phyloP scores from a whole-genome alignment of 1,284 basidiomycete genomes.

The Trichosporon faecale region DNA sequence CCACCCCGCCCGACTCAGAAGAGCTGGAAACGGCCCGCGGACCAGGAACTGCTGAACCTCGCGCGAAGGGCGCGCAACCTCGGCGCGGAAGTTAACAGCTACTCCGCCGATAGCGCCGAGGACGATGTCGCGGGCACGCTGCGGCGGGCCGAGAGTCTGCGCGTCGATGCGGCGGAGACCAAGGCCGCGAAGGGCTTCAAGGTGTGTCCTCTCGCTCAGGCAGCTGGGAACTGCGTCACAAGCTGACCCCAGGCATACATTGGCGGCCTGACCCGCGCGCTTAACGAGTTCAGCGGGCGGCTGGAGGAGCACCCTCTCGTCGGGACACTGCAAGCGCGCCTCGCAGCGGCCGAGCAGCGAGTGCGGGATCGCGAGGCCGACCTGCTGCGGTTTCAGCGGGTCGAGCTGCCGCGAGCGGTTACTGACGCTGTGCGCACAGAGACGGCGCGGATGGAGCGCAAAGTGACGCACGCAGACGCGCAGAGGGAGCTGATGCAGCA shows the following conservation, averaged over 20 bases:
- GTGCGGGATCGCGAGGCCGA: slow-evolving; percentile 11
- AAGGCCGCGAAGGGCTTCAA: slow-evolving; percentile 35
- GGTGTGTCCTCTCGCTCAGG: slow-evolving; percentile 20
- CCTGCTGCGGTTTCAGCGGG: slow-evolving; percentile 22
- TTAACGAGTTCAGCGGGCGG: slow-evolving; percentile 27
- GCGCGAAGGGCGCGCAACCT: slow-evolving; percentile 36
- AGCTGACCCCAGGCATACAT: slow-evolving; percentile 36
- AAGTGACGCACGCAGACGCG: slow-evolving; percentile 21
- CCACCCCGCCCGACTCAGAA: background rate
- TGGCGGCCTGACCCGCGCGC: slow-evolving; percentile 30
- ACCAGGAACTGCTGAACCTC: slow-evolving; percentile 32
- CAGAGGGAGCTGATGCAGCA: slow-evolving; percentile 27
- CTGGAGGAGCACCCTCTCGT: slow-evolving; percentile 33
- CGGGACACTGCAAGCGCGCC: slow-evolving; percentile 20
- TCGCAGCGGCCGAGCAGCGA: slow-evolving; percentile 15
- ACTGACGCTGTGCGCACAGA: slow-evolving; percentile 21
- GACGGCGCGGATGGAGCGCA: slow-evolving; percentile 14
- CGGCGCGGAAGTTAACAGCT: slow-evolving; percentile 26
- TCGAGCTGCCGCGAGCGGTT: background rate
- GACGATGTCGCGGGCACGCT: slow-evolving; percentile 31
- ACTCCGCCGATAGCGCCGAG: slow-evolving; percentile 26
- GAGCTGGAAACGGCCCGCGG: slow-evolving; percentile 13
- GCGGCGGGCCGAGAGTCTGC: slow-evolving; percentile 26
- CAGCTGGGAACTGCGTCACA: too few species aligned
- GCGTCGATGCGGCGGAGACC: slow-evolving; percentile 21